Base-by-base conservation (phyloP, 2,329 filamentous ascomycete genomes). In the Calonectria henricotiae region DNA sequence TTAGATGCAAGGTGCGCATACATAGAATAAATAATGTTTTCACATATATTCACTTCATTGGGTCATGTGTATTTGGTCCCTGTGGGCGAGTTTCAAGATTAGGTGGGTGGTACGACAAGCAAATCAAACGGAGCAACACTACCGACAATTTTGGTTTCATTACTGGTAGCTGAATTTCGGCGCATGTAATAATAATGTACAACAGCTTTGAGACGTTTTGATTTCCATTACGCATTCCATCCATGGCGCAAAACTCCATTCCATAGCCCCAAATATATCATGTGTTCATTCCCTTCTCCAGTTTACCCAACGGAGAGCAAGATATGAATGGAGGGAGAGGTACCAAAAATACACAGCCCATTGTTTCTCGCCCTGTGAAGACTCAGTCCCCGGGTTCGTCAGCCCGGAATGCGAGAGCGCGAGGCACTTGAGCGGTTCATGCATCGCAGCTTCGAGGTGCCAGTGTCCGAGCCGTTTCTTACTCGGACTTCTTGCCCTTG, bases 401-500 rank as follows among this genome's bases (percentile, higher is more conserved):
- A 70, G n/a, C 43, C 37, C 11, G 46, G 39, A 30, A 60, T 54
- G 39, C 46, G 66, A 66, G 55, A 66, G 62, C 55, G 41, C 60
- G 44, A 51, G 23, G 37, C 62, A 43, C 44, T 61, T 44, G 41
- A 32, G 46, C 12, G 8, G 25, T 49, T 64, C 54, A 30, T 47
- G 51, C 25, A 35, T 49, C 35, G 49, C 68, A 39, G 41, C 44
- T 61, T 39, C 25, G 32, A 43, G 51, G 37, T 25, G 25, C 11
- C n/a, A 25, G 39, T 15, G 25, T 25, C 46, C 32, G 43, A 25
- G 41, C 25, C 20, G 46, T 58, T 43, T 54, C 61, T 72, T 82
- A 82, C 69, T 82, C 79, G 54, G 70, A 74, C 68, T 72, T 73
- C 80, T 81, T 82, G 77, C 76, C 79, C 83, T 88, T 88, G 76